Evolutionary conservation across 202 grass and related monocot species (phyloP), one percentile per base, ranked within the genome.

Genomic region (Dendrocalamus latiflorus): DNA sequence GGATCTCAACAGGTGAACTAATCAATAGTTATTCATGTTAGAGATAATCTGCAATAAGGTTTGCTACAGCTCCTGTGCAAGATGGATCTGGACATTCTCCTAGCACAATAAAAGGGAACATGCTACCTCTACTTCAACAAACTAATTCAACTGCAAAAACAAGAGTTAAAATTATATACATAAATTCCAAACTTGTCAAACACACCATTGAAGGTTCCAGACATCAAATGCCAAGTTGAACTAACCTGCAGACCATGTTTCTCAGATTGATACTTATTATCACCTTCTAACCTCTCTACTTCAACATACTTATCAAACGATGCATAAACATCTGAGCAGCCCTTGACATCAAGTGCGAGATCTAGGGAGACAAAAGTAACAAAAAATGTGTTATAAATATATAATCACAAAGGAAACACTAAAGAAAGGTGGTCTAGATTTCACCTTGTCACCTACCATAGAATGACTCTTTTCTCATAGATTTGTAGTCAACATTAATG

Each of bases 221-320:
- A 36, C 53, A 68, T 74, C 34, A 83, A 68, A 63, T 79, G 42
- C 33, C 8, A 38, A 74, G 62, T 26, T 64, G 10, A 87, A 70
- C 87, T 83, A 72, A 94, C 92, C 92, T 94, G 92, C 44, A 94
- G 72, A 45, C 92, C 92, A 81, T 94, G 85, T 45, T 94, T 75
- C 62, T 94, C 89, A 75, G 89, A 86, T 49, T 94, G 92, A 80
- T 94, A 94, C 54, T 94, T 94, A 86, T 94, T 94, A 59, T 91
- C 89, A 21, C 89, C 92, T 70, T 91, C 92, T 78, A 94, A 81
- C 26, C 59, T 80, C 74, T 94, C 92, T 77, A 91, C 87, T 80
- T 84, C 92, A 77, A 94, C 92, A 85, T 91, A 94, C 50, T 94
- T 94, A 73, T 91, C 92, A 87, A 94, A 94, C 56, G 92, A 94